Base-by-base conservation (phyloP, 495 filamentous ascomycete genomes). In the Chaetomium cochliodes region DNA sequence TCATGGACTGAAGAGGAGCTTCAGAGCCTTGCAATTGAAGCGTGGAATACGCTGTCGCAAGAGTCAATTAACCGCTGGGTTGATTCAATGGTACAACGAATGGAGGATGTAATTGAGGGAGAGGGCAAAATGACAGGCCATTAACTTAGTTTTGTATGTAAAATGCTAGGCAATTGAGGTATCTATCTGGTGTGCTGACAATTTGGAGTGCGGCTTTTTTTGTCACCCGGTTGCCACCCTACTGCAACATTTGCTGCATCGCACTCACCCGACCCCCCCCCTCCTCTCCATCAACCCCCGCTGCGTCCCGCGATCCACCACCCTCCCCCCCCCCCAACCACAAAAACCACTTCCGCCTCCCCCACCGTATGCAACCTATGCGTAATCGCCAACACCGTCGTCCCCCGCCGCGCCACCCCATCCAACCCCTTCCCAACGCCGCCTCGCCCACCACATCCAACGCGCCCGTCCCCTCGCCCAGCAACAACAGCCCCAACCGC, bases 101-200 rank as follows among this genome's bases (percentile, higher is more conserved):
- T 51, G 49, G 20, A 51, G 49, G 20, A 51, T 51, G 49, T 51
- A 13, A 20, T 51, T 51, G 20, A 23, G 22, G 20, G 49, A 1
- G 49, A 51, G 49, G 49, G 49, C 9, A 51, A 25, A 51, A 51
- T 51, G 49, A 25, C 49, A 13, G 49, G 49, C 20, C 11, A 51
- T 25, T 51, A 25, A 51, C 49, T 25, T 25, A 25, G 4, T 13
- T 23, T 26, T 26, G 49, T 51, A 51, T 8, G 5, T 23, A 25
- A 25, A 26, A 51, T 25, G n/a, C 22, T 23, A 9, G 8, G 49
- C 20, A 51, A 25, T 25, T 51, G 49, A 51, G 20, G 22, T 51
- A 25, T 12, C 49, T 25, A 51, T 23, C 2, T 25, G 20, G 20
- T 8, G 1, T 51, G 20, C 0, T 11, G 23, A n/a, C n/a, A n/a